A percentile compares a stretch with the other conserved stretches of the same genome.
Evolutionary conservation across 2,329 filamentous ascomycete genomes (phyloP).

Genomic region (Zymoseptoria tritici): DNA sequence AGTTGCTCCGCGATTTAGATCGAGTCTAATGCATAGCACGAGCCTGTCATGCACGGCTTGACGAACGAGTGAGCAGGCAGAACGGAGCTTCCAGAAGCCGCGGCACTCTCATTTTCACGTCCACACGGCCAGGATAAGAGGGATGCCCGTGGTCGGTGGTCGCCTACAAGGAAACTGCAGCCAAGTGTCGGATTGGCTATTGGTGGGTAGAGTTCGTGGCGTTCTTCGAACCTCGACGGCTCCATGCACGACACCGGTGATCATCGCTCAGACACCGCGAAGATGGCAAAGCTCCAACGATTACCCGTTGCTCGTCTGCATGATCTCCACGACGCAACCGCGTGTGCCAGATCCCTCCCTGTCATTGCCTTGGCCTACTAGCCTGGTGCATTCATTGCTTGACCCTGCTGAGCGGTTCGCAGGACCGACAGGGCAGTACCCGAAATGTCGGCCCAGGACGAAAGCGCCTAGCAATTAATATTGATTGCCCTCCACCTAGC

Average conservation of each 20-base stretch:
- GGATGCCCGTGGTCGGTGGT: neutral
- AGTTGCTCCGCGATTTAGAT: neutral
- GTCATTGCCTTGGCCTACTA: neutral
- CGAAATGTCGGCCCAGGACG: neutral
- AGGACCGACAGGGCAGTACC: neutral
- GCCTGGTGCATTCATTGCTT: neutral
- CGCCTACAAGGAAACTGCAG: neutral
- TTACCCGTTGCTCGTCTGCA: neutral
- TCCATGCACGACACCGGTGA: neutral
- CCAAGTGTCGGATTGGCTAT: neutral
- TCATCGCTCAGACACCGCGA: neutral
- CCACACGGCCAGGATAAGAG: neutral
- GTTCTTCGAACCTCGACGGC: neutral
- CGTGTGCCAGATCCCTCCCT: neutral
- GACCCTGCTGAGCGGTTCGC: neutral
- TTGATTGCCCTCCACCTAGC: neutral
- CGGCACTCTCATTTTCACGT: neutral
- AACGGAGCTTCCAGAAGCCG: neutral
- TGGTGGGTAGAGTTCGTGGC: neutral
- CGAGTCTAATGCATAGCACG: neutral
- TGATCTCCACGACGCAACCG: neutral
- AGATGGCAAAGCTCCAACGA: neutral
- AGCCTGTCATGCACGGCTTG: neutral
- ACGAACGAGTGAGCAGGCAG: neutral
- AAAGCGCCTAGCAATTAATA: neutral